Base-by-base conservation (phyloP, 257 asterid genomes). In the Gentiana dahurica region DNA sequence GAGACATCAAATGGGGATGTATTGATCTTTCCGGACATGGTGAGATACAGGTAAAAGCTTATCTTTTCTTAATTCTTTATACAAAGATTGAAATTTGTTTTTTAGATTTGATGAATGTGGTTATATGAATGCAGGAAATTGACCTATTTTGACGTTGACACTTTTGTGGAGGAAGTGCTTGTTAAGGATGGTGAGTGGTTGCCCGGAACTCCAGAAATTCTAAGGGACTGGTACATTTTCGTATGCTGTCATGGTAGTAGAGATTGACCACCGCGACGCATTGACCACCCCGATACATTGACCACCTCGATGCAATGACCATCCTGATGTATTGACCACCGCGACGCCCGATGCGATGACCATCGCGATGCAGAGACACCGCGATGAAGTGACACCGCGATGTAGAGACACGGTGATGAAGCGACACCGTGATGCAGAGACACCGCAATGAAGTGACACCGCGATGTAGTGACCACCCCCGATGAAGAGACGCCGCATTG, bases 1-100 rank as follows among this genome's bases (percentile, higher is more conserved):
- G 97, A 92, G 80, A 81, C 95, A 57, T 88, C 97, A 62, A 88
- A 92, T 43, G 99, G 99, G 6, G 99, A 92, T 58, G 97, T 88
- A 65, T 68, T 92, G 66, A 85, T 92, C 73, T 92, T 92, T 70
- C 99, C 95, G 33, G 97, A 85, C 72, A 88, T 88, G 97, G 73
- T 88, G 78, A 85, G 95, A 83, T 92, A 92, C 94, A 88, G 95
- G 99, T 92, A 58, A 67, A 50, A 60, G 8, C 8, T 12, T 13
- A 55, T 13, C 51, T 11, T 38, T 12, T 12, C 13, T 37, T 6
- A 32, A 36, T 43, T 54, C n/a, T 52, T 53, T 50, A 33, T 12
- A 4, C 8, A 35, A 1, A 24, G 35, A 32, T 15, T 49, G 51
- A 53, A 57, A 55, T 55, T 58, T 63, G 56, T 46, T 50, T 64